A percentile compares a stretch with the other conserved stretches of the same genome.
Conservation (phyloP, 2,329 filamentous ascomycete genomes). For the Chrysoporthe cubensis region DNA sequence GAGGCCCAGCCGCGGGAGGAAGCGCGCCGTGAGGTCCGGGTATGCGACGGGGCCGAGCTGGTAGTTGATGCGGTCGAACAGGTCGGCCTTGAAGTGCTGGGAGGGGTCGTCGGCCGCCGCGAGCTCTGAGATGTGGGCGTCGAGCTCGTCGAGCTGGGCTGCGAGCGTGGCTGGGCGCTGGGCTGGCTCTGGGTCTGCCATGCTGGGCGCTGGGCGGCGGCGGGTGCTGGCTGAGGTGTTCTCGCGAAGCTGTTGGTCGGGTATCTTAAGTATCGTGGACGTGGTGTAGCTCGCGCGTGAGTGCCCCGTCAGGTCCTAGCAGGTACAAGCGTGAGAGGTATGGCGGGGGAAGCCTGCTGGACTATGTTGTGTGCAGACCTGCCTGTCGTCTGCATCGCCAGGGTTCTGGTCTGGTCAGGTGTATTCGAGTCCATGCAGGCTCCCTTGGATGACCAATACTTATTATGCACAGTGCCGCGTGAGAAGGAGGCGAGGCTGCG, state of each 20-base stretch:
- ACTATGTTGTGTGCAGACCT: not conserved
- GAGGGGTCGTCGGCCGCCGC: constrained; percentile 43
- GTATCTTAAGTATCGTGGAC: not conserved
- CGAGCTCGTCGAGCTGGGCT: constrained; percentile 52
- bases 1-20: constrained; percentile 58
- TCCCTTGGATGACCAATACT: not conserved
- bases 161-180: constrained; percentile 7
- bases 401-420: not conserved
- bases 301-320: not conserved
- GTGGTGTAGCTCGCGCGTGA: not conserved
- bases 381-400: not conserved
- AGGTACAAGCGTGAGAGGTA: not conserved
- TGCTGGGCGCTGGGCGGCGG: not conserved
- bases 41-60: constrained; percentile 27
- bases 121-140: constrained; percentile 57
- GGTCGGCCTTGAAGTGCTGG: constrained; percentile 48
- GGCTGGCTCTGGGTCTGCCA: constrained; percentile 21
- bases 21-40: constrained; percentile 52
- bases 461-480: too few species aligned
- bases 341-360: too few species aligned
- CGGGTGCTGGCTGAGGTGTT: too few species aligned
- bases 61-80: constrained; percentile 51
- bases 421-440: not conserved
- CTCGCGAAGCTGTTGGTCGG: not conserved
- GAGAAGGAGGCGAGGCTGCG: too few species aligned